A percentile compares a stretch with the other conserved stretches of the same genome.
phyloP scores from a whole-genome alignment of 768 basidiomycete genomes.

The Tulasnella sp. region DNA sequence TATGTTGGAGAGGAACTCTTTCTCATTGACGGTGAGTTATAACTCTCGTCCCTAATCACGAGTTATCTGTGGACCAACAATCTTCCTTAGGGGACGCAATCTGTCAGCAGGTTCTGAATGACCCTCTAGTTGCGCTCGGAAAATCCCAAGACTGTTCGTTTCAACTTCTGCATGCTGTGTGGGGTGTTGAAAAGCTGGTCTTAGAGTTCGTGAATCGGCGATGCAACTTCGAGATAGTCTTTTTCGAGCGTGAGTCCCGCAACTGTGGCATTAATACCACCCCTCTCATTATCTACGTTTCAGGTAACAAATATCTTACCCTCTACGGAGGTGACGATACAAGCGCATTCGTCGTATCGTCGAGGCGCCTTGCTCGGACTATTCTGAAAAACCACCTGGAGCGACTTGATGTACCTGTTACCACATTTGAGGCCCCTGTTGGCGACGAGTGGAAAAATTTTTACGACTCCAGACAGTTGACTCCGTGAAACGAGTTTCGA shows the following conservation, averaged over 20 bases:
- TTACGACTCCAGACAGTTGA: slow-evolving; percentile 43
- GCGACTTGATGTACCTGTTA: slow-evolving; percentile 40
- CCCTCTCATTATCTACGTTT: neutral
- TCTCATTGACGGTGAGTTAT: slow-evolving; percentile 52
- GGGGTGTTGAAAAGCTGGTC: slow-evolving; percentile 50
- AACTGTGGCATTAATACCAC: neutral
- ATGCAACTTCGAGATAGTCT: too few relatives aligned
- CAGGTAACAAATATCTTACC: neutral
- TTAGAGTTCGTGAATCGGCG: too few relatives aligned
- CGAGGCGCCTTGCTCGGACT: too few relatives aligned
- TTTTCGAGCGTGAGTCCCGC: too few relatives aligned
- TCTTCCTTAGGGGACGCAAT: slow-evolving; percentile 55
- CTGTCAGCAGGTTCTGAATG: slow-evolving; percentile 54
- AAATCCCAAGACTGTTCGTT: slow-evolving; percentile 47
- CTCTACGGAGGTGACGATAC: slow-evolving; percentile 11
- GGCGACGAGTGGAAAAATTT: slow-evolving; percentile 53
- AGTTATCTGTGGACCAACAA: neutral
- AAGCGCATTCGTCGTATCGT: slow-evolving; percentile 32
- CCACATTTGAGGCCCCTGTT: slow-evolving; percentile 44
- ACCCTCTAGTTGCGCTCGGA: slow-evolving; percentile 55
- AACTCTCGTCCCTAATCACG: neutral
- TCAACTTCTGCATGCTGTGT: slow-evolving; percentile 60
- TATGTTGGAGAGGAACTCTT: slow-evolving; percentile 66
- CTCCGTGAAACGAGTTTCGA: too few relatives aligned
- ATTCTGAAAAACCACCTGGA: slow-evolving; percentile 51